Conservation (phyloP, 78 protist species). For the Cyanophora paradoxa region DNA sequence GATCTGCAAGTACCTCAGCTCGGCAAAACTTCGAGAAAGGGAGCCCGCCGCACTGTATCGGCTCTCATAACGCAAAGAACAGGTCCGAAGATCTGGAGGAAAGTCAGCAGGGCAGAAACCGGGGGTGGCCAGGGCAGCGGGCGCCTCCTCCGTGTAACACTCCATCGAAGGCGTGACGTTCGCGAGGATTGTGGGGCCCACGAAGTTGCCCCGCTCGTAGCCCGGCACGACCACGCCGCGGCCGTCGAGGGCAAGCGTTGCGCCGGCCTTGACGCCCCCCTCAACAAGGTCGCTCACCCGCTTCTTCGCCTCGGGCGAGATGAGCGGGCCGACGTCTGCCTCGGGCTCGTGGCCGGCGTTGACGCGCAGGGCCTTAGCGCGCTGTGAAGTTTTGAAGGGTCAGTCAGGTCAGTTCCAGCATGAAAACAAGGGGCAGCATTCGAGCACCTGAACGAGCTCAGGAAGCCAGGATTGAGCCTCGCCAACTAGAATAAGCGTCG, state of each 20-base stretch:
- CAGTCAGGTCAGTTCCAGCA: too few species aligned
- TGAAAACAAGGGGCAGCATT: too few species aligned
- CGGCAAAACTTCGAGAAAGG: background rate
- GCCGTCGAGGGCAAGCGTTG: conserved; percentile 72
- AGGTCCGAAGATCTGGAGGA: conserved; percentile 7
- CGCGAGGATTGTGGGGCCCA: conserved; percentile 89
- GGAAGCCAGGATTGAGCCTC: conserved; percentile 54
- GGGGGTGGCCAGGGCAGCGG: background rate
- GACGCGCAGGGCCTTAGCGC: too few species aligned
- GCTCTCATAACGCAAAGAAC: background rate
- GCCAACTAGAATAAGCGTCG: conserved; percentile 89
- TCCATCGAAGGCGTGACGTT: conserved; percentile 58
- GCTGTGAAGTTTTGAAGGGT: too few species aligned
- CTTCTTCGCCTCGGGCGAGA: conserved; percentile 66
- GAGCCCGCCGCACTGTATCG: too few species aligned
- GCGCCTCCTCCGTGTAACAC: conserved; percentile 77
- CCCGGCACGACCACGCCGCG: conserved; percentile 59
- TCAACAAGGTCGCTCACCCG: conserved; percentile 61
- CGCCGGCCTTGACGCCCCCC: conserved; percentile 71
- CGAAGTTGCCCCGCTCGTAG: conserved; percentile 81
- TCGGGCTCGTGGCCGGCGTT: conserved; percentile 32
- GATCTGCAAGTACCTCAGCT: too few species aligned
- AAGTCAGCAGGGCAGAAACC: too few species aligned
- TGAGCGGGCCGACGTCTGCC: conserved; percentile 87
- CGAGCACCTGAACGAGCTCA: conserved; percentile 74